These are phyloP conservation scores for Pleurotus platypus DNA, from an alignment of 768 basidiomycete genomes.

Conservation along the genomic window DNA sequence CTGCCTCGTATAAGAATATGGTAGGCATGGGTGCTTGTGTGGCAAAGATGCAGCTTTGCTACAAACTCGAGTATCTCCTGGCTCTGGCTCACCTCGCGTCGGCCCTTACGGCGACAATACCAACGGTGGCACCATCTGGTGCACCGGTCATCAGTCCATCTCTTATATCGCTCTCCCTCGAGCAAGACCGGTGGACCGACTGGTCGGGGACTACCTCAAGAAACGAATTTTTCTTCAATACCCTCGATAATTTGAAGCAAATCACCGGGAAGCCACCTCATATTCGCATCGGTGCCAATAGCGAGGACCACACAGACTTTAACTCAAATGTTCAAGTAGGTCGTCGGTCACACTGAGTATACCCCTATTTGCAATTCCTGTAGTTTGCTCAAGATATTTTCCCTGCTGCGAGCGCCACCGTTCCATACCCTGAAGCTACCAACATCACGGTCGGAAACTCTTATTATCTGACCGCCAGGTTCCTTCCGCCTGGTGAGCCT, in stretches of 20 bases:
- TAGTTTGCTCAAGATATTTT: conserved; percentile 48
- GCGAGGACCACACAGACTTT: conserved; percentile 58
- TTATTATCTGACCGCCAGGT: conserved; percentile 50
- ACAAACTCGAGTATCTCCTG: background rate
- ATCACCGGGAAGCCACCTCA: conserved; percentile 51
- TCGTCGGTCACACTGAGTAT: background rate
- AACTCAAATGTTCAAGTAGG: conserved; percentile 41
- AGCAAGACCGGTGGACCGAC: conserved; percentile 68
- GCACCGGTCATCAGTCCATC: conserved; percentile 38
- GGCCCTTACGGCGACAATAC: conserved; percentile 32
- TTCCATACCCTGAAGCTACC: conserved; percentile 66
- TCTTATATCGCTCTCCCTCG: conserved; percentile 63
- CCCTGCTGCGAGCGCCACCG: conserved; percentile 40
- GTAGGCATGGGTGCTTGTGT: too few species aligned
- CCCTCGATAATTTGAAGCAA: conserved; percentile 50
- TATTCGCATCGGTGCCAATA: conserved; percentile 59
- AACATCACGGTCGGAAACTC: conserved; percentile 55
- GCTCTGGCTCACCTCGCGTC: conserved; percentile 11
- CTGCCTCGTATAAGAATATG: too few species aligned
- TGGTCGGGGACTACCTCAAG: conserved; percentile 53
- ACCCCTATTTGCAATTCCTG: background rate
- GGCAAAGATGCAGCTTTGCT: background rate
- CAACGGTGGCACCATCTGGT: conserved; percentile 29
- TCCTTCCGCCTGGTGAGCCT: conserved; percentile 44
- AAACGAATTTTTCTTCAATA: conserved; percentile 61